phyloP scores from a whole-genome alignment of 768 basidiomycete species.

The Kwoniella shandongensis region DNA sequence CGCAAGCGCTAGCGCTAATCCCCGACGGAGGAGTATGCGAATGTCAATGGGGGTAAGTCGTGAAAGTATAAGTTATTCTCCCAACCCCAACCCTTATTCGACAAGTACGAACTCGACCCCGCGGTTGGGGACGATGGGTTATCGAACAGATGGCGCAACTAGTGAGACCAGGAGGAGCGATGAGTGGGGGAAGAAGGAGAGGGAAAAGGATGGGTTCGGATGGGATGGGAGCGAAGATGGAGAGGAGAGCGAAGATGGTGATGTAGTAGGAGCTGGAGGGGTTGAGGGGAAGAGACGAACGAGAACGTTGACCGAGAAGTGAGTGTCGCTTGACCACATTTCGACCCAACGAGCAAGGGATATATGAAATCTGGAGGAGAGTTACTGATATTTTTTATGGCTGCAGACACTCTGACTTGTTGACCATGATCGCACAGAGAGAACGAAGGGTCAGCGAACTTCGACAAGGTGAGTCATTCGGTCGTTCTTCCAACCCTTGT shows the following conservation, averaged over 20 bases:
- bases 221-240: constrained; percentile 4
- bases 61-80: constrained; percentile 36
- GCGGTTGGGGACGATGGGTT: constrained; percentile 3
- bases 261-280: constrained; percentile 7
- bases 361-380: too few relatives aligned
- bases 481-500: not conserved
- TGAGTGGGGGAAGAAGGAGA: not conserved
- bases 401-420: constrained; percentile 42
- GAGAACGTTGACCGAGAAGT: constrained; percentile 40
- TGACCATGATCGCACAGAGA: constrained; percentile 42
- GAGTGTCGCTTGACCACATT: constrained; percentile 14
- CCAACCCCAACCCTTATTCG: constrained; percentile 18
- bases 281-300: not conserved
- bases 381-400: not conserved
- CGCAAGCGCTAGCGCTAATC: too few relatives aligned
- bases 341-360: too few relatives aligned
- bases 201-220: not conserved
- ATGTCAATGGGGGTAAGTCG: constrained; percentile 12
- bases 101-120: not conserved
- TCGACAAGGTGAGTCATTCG: constrained; percentile 30
- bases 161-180: not conserved
- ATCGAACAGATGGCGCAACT: constrained; percentile 12
- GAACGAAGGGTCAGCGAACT: constrained; percentile 43
- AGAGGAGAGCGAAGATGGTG: not conserved
- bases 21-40: too few relatives aligned